These are phyloP conservation scores for Tuber magnatum DNA, from an alignment of 495 filamentous ascomycete species.

Conservation along the genomic window DNA sequence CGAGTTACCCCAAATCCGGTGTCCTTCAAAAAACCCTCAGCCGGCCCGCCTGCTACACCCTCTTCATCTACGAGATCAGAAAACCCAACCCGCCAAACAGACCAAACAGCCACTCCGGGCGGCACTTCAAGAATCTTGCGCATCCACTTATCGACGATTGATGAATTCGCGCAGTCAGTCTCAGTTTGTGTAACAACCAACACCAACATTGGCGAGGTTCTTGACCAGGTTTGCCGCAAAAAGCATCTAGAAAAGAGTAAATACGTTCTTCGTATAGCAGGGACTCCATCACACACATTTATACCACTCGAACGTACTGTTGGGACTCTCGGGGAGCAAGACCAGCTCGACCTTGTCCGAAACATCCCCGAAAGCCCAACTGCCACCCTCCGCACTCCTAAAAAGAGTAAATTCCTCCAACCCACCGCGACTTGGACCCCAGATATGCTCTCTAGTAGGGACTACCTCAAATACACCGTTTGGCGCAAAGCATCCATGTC, in stretches of 20 bases:
- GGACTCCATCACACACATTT: slow-evolving; percentile 70
- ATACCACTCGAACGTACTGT: slow-evolving; percentile 73
- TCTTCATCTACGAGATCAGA: slow-evolving; percentile 47
- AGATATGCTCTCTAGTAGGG: slow-evolving; percentile 58
- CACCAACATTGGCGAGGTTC: slow-evolving; percentile 86
- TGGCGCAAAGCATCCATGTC: slow-evolving; percentile 91
- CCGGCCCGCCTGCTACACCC: slow-evolving; percentile 47
- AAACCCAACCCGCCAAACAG: slow-evolving; percentile 12
- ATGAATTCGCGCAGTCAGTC: slow-evolving; percentile 54
- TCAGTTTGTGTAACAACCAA: slow-evolving; percentile 82
- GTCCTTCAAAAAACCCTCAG: slow-evolving; percentile 42
- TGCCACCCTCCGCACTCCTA: slow-evolving; percentile 40
- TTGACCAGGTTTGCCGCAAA: slow-evolving; percentile 83
- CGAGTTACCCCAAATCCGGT: slow-evolving; percentile 42
- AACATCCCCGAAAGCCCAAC: slow-evolving; percentile 49
- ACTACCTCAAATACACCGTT: slow-evolving; percentile 66
- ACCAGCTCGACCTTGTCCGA: slow-evolving; percentile 80
- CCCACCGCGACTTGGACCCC: slow-evolving; percentile 68
- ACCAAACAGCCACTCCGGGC: slow-evolving; percentile 46
- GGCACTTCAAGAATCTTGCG: slow-evolving; percentile 80
- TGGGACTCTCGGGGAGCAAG: slow-evolving; percentile 73
- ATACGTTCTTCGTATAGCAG: slow-evolving; percentile 78
- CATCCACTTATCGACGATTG: slow-evolving; percentile 71
- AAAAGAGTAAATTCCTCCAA: slow-evolving; percentile 63
- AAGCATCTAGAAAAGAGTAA: slow-evolving; percentile 83